A percentile compares a stretch with the other conserved stretches of the same genome.
Evolutionary conservation across 192 early-diverging fungal species (phyloP).

Genomic region (Mortierella claussenii): DNA sequence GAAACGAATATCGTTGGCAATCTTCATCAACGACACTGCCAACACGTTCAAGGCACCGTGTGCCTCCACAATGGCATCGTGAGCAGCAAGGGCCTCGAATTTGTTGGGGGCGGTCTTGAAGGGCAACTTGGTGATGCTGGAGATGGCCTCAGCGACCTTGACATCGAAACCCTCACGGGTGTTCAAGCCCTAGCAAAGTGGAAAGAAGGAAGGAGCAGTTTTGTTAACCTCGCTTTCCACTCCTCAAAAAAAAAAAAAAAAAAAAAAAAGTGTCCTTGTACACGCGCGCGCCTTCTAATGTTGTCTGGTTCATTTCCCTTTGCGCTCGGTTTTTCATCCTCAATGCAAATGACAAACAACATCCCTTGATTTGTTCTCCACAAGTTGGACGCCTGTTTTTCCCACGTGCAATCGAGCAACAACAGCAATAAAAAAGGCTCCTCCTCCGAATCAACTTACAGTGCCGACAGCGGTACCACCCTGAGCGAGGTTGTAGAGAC

Average conservation of each 20-base stretch:
- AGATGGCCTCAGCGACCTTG: conserved; percentile 89
- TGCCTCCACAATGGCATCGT: conserved; percentile 98
- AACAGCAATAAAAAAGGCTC: background rate
- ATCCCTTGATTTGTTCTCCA: conserved; percentile 11
- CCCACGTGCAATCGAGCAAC: background rate
- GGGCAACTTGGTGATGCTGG: conserved; percentile 86
- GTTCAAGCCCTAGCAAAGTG: conserved; percentile 97
- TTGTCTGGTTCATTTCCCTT: conserved; percentile 1
- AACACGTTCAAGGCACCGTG: conserved; percentile 94
- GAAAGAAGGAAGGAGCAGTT: too few relatives aligned
- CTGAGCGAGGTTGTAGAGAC: conserved; percentile 93
- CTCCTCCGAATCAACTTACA: conserved; percentile 32
- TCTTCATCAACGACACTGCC: conserved; percentile 97
- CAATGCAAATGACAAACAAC: background rate
- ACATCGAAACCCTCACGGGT: conserved; percentile 92
- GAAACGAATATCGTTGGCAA: conserved; percentile 96
- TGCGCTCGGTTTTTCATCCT: background rate
- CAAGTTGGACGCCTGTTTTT: too few relatives aligned
- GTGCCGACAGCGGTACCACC: conserved; percentile 98
- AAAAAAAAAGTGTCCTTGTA: too few relatives aligned
- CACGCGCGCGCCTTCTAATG: conserved; percentile 15
- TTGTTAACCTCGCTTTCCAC: too few relatives aligned
- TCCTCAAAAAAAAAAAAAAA: too few relatives aligned
- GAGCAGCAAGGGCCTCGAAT: conserved; percentile 98
- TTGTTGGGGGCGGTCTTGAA: conserved; percentile 99